These are phyloP conservation scores for Phytophthora hibernalis DNA, from an alignment of 352 stramenopile genomes.

Conservation along the genomic window DNA sequence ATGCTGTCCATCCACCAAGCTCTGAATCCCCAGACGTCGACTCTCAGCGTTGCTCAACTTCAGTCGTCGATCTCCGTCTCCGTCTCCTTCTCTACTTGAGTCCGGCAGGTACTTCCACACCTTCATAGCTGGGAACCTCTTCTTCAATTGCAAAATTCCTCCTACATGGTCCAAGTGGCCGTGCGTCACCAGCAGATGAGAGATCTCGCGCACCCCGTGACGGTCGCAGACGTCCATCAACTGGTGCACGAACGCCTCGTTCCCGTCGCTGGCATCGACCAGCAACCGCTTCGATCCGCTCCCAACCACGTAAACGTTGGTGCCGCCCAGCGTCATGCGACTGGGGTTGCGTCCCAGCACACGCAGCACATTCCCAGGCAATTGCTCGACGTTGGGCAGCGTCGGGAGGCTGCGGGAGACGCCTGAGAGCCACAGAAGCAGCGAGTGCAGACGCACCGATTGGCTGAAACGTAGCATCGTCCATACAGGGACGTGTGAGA, in stretches of 20 bases:
- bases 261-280: constrained; percentile 85
- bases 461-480: constrained; percentile 55
- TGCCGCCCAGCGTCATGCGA: constrained; percentile 89
- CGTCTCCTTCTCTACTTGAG: constrained; percentile 16
- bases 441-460: constrained; percentile 49
- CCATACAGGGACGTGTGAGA: constrained; percentile 39
- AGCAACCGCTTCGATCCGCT: constrained; percentile 63
- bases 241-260: constrained; percentile 51
- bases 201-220: constrained; percentile 60
- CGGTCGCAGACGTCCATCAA: constrained; percentile 52
- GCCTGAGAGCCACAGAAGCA: constrained; percentile 50
- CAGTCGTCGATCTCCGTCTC: constrained; percentile 45
- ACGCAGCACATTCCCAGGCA: constrained; percentile 66
- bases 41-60: constrained; percentile 60
- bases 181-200: constrained; percentile 90
- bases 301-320: constrained; percentile 93
- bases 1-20: constrained; percentile 47
- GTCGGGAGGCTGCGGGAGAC: constrained; percentile 48
- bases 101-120: constrained; percentile 79
- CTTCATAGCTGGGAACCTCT: constrained; percentile 56
- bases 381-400: constrained; percentile 47
- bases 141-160: constrained; percentile 66
- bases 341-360: constrained; percentile 89
- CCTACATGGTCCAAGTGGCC: constrained; percentile 91
- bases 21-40: constrained; percentile 49